A percentile compares a stretch with the other conserved stretches of the same genome.
These are phyloP conservation scores for Termitomyces sp. DNA, from an alignment of 768 basidiomycete species.

Conservation along the genomic window DNA sequence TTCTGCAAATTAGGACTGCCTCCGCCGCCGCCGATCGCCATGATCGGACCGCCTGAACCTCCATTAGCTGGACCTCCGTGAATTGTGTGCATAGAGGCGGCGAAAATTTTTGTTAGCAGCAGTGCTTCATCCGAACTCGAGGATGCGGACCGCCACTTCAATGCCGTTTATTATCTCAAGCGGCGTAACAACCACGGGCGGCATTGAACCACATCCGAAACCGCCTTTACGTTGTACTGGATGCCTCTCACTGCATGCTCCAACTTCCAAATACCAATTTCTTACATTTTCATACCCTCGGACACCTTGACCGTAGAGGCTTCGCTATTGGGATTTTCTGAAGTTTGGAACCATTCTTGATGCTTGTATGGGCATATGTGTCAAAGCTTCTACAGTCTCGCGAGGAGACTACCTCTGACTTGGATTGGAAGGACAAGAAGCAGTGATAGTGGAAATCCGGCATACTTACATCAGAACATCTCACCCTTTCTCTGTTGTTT, in stretches of 20 bases:
- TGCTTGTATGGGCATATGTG: background rate
- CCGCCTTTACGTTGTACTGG: background rate
- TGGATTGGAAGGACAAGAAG: background rate
- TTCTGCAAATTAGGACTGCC: background rate
- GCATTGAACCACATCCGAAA: background rate
- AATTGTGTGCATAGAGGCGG: background rate
- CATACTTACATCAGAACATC: background rate
- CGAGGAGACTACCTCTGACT: background rate
- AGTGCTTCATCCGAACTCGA: background rate
- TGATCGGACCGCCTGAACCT: background rate
- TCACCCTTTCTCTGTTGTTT: background rate
- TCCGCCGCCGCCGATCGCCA: background rate
- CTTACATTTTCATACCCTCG: background rate
- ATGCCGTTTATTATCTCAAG: background rate
- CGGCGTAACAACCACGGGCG: no score
- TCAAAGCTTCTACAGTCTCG: background rate
- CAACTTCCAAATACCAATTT: background rate
- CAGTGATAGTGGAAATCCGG: no score
- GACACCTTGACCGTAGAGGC: background rate
- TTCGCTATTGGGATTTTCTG: background rate
- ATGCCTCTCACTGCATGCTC: background rate
- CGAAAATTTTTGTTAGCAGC: background rate
- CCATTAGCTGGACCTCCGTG: background rate
- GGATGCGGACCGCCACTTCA: background rate
- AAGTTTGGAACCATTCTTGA: background rate